These are phyloP conservation scores for Emydomyces testavorans DNA, from an alignment of 2,329 filamentous ascomycete genomes.

Conservation along the genomic window DNA sequence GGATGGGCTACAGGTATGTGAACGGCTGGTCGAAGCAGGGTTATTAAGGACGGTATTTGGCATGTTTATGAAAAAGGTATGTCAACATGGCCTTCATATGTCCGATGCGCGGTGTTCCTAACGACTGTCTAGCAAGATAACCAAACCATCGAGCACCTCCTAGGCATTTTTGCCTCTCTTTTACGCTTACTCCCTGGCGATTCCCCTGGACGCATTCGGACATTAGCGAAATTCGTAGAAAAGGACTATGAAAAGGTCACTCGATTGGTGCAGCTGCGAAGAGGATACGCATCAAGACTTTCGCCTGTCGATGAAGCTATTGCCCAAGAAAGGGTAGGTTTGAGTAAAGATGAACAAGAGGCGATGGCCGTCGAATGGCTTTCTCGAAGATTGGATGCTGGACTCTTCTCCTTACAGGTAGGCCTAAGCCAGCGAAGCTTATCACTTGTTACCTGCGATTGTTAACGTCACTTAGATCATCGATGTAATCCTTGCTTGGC, in stretches of 20 bases:
- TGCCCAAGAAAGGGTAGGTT: constrained; percentile 43
- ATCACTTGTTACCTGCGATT: neutral
- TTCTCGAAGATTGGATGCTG: constrained; percentile 65
- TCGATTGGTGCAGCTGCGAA: constrained; percentile 59
- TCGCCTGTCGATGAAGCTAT: constrained; percentile 53
- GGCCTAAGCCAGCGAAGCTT: no score
- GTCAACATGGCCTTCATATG: neutral
- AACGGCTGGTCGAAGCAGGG: constrained; percentile 65
- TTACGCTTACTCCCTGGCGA: constrained; percentile 67
- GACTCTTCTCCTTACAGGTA: constrained; percentile 66
- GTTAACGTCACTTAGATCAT: constrained; percentile 41
- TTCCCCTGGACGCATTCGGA: constrained; percentile 66
- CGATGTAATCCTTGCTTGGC: constrained; percentile 79
- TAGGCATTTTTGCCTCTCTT: constrained; percentile 74
- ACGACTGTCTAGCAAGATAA: constrained; percentile 43
- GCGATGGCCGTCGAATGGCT: constrained; percentile 60
- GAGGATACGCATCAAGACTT: constrained; percentile 56
- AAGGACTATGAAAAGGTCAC: constrained; percentile 78
- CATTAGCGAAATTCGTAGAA: constrained; percentile 89
- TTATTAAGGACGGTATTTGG: constrained; percentile 78
- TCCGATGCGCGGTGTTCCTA: neutral
- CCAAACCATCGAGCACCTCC: constrained; percentile 61
- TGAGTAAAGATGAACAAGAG: constrained; percentile 49
- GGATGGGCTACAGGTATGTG: constrained; percentile 53
- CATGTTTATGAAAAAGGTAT: constrained; percentile 67